Percentiles rank a stretch among this genome's conserved stretches.
Evolutionary conservation across 257 asterid genomes (phyloP).

Genomic region (Primulina tabacum): DNA sequence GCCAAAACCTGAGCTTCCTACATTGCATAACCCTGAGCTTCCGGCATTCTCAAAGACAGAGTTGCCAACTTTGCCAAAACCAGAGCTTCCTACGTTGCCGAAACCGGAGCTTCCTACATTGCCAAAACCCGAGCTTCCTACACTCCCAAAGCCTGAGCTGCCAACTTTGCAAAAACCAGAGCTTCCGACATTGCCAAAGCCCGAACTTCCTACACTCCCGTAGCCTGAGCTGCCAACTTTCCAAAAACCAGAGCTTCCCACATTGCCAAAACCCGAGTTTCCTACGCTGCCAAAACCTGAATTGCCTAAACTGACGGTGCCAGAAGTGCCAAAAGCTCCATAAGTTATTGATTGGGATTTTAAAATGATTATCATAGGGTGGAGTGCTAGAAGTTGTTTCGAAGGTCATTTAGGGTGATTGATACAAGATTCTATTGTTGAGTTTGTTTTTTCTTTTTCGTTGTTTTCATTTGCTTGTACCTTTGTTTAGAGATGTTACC

Average conservation of each 20-base stretch:
- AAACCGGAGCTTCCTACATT: not conserved
- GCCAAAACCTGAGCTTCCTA: not conserved
- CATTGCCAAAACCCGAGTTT: not conserved
- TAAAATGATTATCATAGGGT: not conserved
- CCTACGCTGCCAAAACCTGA: constrained; percentile 1
- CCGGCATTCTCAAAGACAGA: constrained; percentile 8
- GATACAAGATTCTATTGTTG: not conserved
- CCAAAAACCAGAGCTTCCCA: constrained; percentile 4
- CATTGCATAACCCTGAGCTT: constrained; percentile 24
- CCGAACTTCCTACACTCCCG: not conserved
- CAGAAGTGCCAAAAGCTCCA: constrained; percentile 7
- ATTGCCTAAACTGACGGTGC: not conserved
- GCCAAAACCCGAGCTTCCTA: constrained; percentile 13
- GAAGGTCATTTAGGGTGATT: not conserved
- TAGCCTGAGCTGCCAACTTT: constrained; percentile 7
- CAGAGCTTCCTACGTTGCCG: not conserved
- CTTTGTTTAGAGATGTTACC: not conserved
- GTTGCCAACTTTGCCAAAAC: not conserved
- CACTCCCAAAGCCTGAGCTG: not conserved
- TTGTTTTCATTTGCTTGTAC: not conserved
- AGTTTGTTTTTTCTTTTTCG: too few species aligned
- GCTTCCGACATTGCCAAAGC: not conserved
- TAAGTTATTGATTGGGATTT: not conserved
- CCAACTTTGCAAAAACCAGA: not conserved
- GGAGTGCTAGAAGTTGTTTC: not conserved